A percentile compares a stretch with the other conserved stretches of the same genome.
Evolutionary conservation across 1,284 basidiomycete genomes (phyloP).

Genomic region (Trametes pubescens): DNA sequence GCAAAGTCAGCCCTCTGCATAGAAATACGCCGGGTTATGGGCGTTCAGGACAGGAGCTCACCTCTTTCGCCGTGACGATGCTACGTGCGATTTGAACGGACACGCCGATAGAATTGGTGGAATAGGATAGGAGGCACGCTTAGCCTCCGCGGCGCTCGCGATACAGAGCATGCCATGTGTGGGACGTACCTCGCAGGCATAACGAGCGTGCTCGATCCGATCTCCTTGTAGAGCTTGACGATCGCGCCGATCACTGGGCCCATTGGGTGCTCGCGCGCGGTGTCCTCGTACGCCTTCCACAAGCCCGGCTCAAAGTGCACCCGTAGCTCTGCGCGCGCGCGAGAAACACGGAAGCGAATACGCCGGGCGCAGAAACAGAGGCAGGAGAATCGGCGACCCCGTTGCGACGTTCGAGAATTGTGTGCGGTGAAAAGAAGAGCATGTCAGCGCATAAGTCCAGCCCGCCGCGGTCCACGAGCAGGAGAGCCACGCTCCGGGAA

Average conservation of each 20-base stretch:
- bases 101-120: too few species aligned
- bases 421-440: neutral
- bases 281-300: constrained; percentile 52
- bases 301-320: constrained; percentile 54
- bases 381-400: neutral
- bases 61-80: constrained; percentile 54
- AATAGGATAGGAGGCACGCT: neutral
- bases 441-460: constrained; percentile 4
- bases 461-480: neutral
- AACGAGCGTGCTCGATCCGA: constrained; percentile 52
- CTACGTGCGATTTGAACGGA: constrained; percentile 34
- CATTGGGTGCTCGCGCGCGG: constrained; percentile 54
- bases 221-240: constrained; percentile 46
- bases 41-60: constrained; percentile 16
- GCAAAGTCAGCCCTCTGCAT: neutral
- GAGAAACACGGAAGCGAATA: neutral
- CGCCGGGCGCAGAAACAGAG: neutral
- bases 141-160: neutral
- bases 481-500: neutral
- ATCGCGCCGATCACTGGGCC: constrained; percentile 48
- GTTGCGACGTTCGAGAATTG: neutral
- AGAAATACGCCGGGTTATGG: neutral
- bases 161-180: neutral
- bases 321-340: constrained; percentile 48
- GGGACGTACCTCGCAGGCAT: constrained; percentile 58